Evolutionary conservation across 495 filamentous ascomycete genomes (phyloP).

Genomic region (Stereocaulon alpinum): DNA sequence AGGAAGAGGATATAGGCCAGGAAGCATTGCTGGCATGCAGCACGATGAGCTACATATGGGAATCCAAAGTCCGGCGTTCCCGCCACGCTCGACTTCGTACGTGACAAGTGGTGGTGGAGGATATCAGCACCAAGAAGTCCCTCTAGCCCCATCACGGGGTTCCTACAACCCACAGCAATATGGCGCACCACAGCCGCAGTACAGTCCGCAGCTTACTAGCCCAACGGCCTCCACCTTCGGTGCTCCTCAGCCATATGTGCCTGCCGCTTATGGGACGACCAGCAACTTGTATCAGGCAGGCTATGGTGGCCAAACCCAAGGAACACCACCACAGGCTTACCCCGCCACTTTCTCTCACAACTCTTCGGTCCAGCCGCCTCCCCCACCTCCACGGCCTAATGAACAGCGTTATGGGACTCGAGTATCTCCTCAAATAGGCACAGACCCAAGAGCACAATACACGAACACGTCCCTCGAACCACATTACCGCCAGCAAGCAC

Average conservation of each 20-base stretch:
- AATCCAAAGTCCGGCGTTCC: conserved; percentile 21
- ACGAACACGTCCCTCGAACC: conserved; percentile 9
- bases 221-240: conserved; percentile 23
- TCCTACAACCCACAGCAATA: conserved; percentile 83
- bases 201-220: conserved; percentile 34
- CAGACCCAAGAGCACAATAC: conserved; percentile 16
- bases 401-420: conserved; percentile 40
- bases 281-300: conserved; percentile 22
- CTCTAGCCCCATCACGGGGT: conserved; percentile 36
- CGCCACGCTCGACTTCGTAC: conserved; percentile 21
- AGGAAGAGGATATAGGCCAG: conserved; percentile 13
- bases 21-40: conserved; percentile 15
- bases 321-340: conserved; percentile 12
- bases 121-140: conserved; percentile 38
- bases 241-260: conserved; percentile 58
- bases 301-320: conserved; percentile 11
- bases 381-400: conserved; percentile 37
- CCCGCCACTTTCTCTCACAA: conserved; percentile 30
- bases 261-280: conserved; percentile 51
- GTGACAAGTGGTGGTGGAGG: conserved; percentile 30
- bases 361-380: conserved; percentile 32
- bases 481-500: conserved; percentile 28
- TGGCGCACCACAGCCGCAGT: conserved; percentile 38
- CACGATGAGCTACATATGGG: conserved; percentile 22
- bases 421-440: conserved; percentile 23